These are phyloP conservation scores for Asterophora lycoperdoides DNA, from an alignment of 768 basidiomycete species.

Conservation along the genomic window DNA sequence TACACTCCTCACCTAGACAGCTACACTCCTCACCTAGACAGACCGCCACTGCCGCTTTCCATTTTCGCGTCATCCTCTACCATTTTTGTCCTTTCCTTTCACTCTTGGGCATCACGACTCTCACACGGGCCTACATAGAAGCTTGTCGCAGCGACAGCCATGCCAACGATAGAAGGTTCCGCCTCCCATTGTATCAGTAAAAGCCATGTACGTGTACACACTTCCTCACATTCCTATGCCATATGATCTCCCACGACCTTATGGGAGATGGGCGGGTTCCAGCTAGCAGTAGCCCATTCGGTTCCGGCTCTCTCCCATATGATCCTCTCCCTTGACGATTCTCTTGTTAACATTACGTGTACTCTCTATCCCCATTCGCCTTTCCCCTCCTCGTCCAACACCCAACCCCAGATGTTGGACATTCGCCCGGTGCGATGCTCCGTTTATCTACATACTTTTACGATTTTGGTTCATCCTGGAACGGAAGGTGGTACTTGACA, in stretches of 20 bases:
- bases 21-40: too few relatives aligned
- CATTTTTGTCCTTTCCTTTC: neutral
- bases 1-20: too few relatives aligned
- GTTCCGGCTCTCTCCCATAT: conserved; percentile 2
- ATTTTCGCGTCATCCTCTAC: too few relatives aligned
- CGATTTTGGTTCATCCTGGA: conserved; percentile 1
- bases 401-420: conserved; percentile 7
- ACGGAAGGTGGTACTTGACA: neutral
- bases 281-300: conserved; percentile 9
- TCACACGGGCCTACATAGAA: conserved; percentile 7
- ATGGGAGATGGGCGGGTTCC: conserved; percentile 10
- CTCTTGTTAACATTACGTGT: neutral
- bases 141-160: conserved; percentile 8
- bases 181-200: conserved; percentile 14
- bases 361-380: neutral
- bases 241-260: conserved; percentile 1
- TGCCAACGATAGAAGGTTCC: conserved; percentile 16
- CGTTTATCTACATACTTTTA: neutral
- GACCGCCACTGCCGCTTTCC: too few relatives aligned
- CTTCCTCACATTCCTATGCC: neutral
- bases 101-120: neutral
- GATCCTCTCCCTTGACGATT: too few relatives aligned
- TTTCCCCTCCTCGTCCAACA: conserved; percentile 2
- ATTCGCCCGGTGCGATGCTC: neutral
- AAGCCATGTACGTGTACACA: conserved; percentile 6